Evolutionary conservation across 1,284 basidiomycete species (phyloP).

Genomic region (Amylostereum areolatum): DNA sequence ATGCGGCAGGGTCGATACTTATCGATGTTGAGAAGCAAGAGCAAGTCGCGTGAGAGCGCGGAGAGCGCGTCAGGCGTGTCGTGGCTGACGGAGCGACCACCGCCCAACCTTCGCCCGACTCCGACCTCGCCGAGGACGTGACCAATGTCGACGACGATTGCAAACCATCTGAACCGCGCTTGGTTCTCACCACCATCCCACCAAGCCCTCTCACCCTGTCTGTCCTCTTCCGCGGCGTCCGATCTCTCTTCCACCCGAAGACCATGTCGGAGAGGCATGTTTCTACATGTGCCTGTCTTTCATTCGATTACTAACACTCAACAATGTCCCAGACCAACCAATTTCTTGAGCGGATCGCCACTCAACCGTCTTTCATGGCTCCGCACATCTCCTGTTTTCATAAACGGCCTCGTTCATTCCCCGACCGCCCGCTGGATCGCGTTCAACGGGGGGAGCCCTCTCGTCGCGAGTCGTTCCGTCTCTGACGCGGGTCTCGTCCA

Average conservation of each 20-base stretch:
- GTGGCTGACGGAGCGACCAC: no score
- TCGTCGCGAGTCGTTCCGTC: slow-evolving; percentile 33
- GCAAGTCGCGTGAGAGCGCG: no score
- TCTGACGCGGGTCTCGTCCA: slow-evolving; percentile 34
- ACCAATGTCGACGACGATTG: no score
- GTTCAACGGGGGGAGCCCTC: slow-evolving; percentile 64
- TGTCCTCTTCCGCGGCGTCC: neutral
- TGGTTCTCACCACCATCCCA: no score
- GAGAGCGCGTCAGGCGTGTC: no score
- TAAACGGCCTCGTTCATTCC: slow-evolving; percentile 59
- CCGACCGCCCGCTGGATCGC: slow-evolving; percentile 67
- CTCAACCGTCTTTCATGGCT: slow-evolving; percentile 87
- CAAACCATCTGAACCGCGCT: no score
- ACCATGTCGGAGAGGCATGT: neutral
- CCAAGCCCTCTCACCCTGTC: no score
- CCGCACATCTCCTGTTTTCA: slow-evolving; percentile 62
- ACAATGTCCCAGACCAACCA: slow-evolving; percentile 29
- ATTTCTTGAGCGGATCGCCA: slow-evolving; percentile 74
- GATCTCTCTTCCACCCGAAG: neutral
- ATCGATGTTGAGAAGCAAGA: no score
- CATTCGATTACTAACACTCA: neutral
- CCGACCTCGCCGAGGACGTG: no score
- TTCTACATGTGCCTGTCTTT: slow-evolving; percentile 7
- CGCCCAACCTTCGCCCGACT: no score
- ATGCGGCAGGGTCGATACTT: no score